Evolutionary conservation across 2,329 filamentous ascomycete species (phyloP).

Genomic region (Fusarium sp.): DNA sequence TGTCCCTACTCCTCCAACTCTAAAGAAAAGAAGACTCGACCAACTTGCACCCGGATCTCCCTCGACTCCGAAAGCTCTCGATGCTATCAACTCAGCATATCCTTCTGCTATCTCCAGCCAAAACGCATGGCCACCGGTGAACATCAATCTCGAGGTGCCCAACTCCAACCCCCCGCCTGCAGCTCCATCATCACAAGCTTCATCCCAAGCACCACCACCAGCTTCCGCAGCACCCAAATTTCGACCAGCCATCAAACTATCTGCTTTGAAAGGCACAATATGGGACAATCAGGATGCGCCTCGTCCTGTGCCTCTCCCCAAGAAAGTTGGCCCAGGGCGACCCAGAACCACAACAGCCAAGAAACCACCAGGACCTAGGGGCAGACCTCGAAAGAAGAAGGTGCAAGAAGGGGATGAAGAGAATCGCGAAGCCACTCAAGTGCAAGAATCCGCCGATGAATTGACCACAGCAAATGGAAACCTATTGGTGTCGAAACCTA

Average conservation of each 20-base stretch:
- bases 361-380: constrained; percentile 33
- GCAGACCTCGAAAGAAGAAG: constrained; percentile 38
- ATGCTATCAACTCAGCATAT: constrained; percentile 46
- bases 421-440: not conserved
- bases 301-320: constrained; percentile 24
- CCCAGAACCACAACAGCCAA: constrained; percentile 32
- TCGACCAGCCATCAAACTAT: constrained; percentile 50
- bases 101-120: constrained; percentile 41
- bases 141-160: not conserved
- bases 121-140: constrained; percentile 15
- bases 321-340: constrained; percentile 36
- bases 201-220: constrained; percentile 15
- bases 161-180: not conserved
- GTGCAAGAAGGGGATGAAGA: constrained; percentile 12
- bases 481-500: constrained; percentile 30
- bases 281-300: constrained; percentile 48
- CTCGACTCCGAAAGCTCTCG: constrained; percentile 45
- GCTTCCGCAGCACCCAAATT: constrained; percentile 26
- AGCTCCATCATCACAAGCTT: constrained; percentile 16
- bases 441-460: constrained; percentile 25
- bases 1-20: constrained; percentile 39
- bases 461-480: constrained; percentile 18
- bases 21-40: constrained; percentile 48
- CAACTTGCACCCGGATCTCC: constrained; percentile 37
- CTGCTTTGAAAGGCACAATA: constrained; percentile 50